These are phyloP conservation scores for Sporothrix euskadiensis DNA, from an alignment of 2,329 filamentous ascomycete species.

Conservation along the genomic window DNA sequence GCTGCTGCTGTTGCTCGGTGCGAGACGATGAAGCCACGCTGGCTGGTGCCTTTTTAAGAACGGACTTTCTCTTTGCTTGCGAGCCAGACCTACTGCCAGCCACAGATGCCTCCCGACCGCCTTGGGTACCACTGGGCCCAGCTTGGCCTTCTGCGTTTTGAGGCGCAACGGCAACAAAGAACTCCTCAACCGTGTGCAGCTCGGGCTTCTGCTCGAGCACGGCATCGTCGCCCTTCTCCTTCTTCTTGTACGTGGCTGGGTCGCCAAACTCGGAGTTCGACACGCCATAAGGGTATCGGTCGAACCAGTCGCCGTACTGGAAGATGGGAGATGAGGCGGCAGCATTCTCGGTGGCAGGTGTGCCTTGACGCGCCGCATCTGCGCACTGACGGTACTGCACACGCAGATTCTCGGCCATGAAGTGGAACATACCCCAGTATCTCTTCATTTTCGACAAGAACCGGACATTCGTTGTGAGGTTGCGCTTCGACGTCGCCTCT, in stretches of 20 bases:
- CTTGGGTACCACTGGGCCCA: conserved; percentile 32
- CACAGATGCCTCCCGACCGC: conserved; percentile 15
- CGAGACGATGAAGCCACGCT: conserved; percentile 37
- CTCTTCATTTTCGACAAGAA: conserved; percentile 94
- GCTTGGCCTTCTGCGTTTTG: conserved; percentile 47
- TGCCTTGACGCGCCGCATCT: conserved; percentile 73
- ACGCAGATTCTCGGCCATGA: conserved; percentile 89
- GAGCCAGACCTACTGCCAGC: conserved; percentile 32
- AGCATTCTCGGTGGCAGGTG: conserved; percentile 50
- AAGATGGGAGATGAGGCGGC: conserved; percentile 64
- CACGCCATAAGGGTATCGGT: conserved; percentile 89
- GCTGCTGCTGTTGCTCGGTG: conserved; percentile 40
- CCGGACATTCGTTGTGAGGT: conserved; percentile 82
- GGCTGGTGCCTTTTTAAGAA: conserved; percentile 42
- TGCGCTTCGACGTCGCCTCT: conserved; percentile 76
- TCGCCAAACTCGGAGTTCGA: conserved; percentile 82
- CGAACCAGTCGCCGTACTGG: conserved; percentile 98
- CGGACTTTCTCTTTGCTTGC: conserved; percentile 43
- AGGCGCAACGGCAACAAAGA: conserved; percentile 77
- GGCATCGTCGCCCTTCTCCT: conserved; percentile 80
- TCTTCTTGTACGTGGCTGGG: conserved; percentile 64
- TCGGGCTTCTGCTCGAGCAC: conserved; percentile 83
- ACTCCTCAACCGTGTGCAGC: conserved; percentile 91
- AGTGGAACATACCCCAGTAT: conserved; percentile 98
- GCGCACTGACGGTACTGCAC: conserved; percentile 83